Conservation (phyloP, 495 filamentous ascomycete species). For the Penicillium turbatum region DNA sequence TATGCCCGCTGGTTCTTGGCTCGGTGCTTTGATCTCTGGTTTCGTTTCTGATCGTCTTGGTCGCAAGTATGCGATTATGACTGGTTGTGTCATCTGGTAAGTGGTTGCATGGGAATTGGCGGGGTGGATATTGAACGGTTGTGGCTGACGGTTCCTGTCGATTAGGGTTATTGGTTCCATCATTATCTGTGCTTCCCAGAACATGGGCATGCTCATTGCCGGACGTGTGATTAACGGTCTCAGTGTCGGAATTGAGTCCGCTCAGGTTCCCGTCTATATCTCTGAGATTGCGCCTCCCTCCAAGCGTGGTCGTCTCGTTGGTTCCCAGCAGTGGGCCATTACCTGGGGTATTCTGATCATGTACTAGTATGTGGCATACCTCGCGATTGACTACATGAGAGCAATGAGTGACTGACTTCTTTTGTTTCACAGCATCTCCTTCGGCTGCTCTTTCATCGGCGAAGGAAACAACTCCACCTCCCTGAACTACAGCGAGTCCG, state of each 20-base stretch:
- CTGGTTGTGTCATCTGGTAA: slow-evolving; percentile 61
- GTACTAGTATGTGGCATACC: slow-evolving; percentile 49
- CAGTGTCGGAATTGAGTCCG: slow-evolving; percentile 72
- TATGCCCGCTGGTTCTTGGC: slow-evolving; percentile 73
- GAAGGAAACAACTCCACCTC: slow-evolving; percentile 6
- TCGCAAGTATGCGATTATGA: slow-evolving; percentile 63
- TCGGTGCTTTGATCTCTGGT: slow-evolving; percentile 66
- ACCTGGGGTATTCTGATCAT: slow-evolving; percentile 83
- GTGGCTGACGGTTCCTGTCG: background rate
- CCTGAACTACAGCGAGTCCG: slow-evolving; percentile 38
- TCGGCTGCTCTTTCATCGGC: slow-evolving; percentile 64
- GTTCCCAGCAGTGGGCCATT: slow-evolving; percentile 76
- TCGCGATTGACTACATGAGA: too few relatives aligned
- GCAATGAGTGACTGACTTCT: background rate
- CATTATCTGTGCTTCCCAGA: slow-evolving; percentile 66
- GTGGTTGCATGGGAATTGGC: background rate
- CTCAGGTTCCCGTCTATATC: slow-evolving; percentile 78
- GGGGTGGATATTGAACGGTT: background rate
- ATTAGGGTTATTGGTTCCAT: slow-evolving; percentile 59
- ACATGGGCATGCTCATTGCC: slow-evolving; percentile 68
- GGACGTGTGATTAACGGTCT: slow-evolving; percentile 78
- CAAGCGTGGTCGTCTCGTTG: slow-evolving; percentile 69
- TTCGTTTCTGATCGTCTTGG: slow-evolving; percentile 64
- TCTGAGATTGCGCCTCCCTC: slow-evolving; percentile 68
- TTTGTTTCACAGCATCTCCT: slow-evolving; percentile 51